Evolutionary conservation across 345 rosid genomes (phyloP).

Genomic region (Sisymbrium irio): DNA sequence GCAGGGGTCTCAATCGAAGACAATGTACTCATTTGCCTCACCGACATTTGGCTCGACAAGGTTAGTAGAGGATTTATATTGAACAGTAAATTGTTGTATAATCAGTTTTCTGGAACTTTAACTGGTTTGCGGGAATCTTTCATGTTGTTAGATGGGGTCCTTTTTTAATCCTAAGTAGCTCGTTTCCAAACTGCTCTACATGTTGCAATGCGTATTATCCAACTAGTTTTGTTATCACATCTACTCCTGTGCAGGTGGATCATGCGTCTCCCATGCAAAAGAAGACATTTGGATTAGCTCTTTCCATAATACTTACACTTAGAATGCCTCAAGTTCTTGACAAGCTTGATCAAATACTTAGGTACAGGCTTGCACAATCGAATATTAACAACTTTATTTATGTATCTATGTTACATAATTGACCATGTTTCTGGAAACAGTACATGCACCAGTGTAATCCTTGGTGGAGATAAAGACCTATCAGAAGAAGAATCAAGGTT

Average conservation of each 20-base stretch:
- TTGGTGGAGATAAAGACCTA: slow-evolving; percentile 68
- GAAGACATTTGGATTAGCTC: slow-evolving; percentile 81
- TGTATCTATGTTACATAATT: not conserved
- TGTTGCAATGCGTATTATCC: slow-evolving; percentile 12
- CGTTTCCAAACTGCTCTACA: not conserved
- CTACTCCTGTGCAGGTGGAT: slow-evolving; percentile 82
- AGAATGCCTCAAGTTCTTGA: slow-evolving; percentile 94
- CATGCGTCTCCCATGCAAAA: slow-evolving; percentile 64
- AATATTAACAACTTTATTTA: not conserved
- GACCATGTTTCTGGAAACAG: slow-evolving; percentile 41
- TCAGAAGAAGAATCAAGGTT: slow-evolving; percentile 88
- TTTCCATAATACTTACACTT: slow-evolving; percentile 79
- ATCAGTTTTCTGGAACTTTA: not conserved
- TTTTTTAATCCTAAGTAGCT: not conserved
- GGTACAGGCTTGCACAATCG: slow-evolving; percentile 41
- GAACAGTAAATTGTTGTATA: not conserved
- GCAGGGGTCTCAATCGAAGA: slow-evolving; percentile 68
- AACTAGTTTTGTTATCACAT: not conserved
- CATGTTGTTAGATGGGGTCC: not conserved
- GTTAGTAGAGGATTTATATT: slow-evolving; percentile 40
- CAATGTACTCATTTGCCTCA: slow-evolving; percentile 74
- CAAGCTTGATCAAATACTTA: slow-evolving; percentile 85
- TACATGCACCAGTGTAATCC: slow-evolving; percentile 76
- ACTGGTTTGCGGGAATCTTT: not conserved
- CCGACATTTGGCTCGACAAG: slow-evolving; percentile 97